Evolutionary conservation across 352 stramenopile species (phyloP), one percentile per base, ranked within the genome.

Genomic region (Globisporangium apiculatum): DNA sequence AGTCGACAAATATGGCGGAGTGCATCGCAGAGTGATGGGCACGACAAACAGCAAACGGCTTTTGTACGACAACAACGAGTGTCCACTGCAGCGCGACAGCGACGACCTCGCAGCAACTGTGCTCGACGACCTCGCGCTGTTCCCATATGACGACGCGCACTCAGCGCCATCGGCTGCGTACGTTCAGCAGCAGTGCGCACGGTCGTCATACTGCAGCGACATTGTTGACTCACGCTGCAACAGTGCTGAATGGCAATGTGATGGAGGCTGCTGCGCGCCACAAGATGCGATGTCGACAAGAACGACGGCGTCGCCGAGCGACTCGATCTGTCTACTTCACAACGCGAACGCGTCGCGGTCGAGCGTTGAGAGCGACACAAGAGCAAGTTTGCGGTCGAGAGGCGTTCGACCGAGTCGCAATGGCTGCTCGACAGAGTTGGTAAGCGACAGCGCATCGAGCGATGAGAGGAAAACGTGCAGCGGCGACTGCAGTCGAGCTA

Each of bases 61-160:
- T 31, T 3, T 31, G 24, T 3, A 31, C 3, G 24, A 31, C 24
- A 31, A 31, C 24, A 31, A 3, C 24, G 24, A 31, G 24, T 31
- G 24, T 31, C 24, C 24, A 0, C 24, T 31, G 24, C 24, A 31
- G 24, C 24, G 24, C 24, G 24, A 31, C 24, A 31, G 24, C 24
- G 58, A 73, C 41, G 67, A 76, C 52, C 51, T 79, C 18, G 59
- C 61, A 8, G 45, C 66, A 11, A 67, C 66, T n/a, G 57, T 72
- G 41, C 61, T 75, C n/a, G 72, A 79, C 58, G 68, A 79, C 40
- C 46, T 73, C 7, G 62, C 73, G 56, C 47, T 68, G 15, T 56
- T 68, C 15, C 38, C 48, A 0, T 24, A 55, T 42, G 48, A 62
- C 41, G 31, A 51, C 24, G 7, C 56, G 10, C 24, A 48, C 8